phyloP scores from a whole-genome alignment of 345 rosid genomes.

The Aurinia saxatilis region DNA sequence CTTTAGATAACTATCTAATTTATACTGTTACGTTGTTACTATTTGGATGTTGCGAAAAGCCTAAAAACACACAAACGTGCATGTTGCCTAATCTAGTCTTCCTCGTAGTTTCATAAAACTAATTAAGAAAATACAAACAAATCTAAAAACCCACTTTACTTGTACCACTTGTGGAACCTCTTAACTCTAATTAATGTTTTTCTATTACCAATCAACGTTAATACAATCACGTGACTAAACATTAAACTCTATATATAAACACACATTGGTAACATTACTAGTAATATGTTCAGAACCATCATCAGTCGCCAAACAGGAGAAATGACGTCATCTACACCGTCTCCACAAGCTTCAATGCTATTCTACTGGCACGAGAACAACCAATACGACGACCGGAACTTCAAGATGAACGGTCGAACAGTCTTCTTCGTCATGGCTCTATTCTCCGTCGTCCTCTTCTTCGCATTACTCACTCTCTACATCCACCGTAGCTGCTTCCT shows the following conservation, averaged over 20 bases:
- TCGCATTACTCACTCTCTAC: slow-evolving; percentile 26
- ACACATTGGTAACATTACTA: not conserved
- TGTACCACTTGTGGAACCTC: slow-evolving; percentile 5
- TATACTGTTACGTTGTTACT: too few species aligned
- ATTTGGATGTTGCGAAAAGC: too few species aligned
- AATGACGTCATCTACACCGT: slow-evolving; percentile 29
- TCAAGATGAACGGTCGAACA: slow-evolving; percentile 14
- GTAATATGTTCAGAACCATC: not conserved
- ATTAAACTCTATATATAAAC: not conserved
- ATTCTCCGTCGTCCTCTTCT: slow-evolving; percentile 16
- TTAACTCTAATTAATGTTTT: not conserved
- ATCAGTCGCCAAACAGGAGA: not conserved
- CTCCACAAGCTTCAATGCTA: slow-evolving; percentile 18
- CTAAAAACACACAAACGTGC: not conserved
- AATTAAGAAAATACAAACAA: not conserved
- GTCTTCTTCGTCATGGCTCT: slow-evolving; percentile 14
- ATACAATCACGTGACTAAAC: slow-evolving; percentile 6
- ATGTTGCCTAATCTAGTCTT: not conserved
- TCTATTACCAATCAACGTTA: not conserved
- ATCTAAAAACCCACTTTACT: not conserved
- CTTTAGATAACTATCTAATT: too few species aligned
- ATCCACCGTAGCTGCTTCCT: slow-evolving; percentile 20
- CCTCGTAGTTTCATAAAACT: not conserved
- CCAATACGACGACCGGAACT: slow-evolving; percentile 23
- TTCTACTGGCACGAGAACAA: slow-evolving; percentile 31